Evolutionary conservation across 176 grass and related monocot species (phyloP).

Genomic region (Dendrocalamus sinicus): DNA sequence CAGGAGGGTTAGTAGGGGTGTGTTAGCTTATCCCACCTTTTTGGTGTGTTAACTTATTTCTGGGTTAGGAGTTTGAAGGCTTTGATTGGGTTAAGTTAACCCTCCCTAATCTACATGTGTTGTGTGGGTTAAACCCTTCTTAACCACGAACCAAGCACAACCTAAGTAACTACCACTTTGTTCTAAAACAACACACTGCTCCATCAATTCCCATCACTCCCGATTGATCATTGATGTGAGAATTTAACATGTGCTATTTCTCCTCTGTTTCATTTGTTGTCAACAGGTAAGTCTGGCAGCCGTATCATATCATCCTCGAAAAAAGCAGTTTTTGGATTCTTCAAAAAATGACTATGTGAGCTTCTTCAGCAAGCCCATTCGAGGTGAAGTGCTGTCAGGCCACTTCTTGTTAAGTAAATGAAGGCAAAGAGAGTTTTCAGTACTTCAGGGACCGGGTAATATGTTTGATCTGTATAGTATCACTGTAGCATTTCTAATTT

Average conservation of each 20-base stretch:
- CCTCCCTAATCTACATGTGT: neutral
- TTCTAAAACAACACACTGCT: too few species aligned
- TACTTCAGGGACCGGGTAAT: neutral
- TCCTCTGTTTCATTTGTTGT: constrained; percentile 24
- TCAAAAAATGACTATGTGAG: neutral
- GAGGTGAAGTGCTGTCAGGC: neutral
- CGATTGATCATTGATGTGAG: neutral
- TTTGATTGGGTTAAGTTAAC: neutral
- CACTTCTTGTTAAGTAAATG: neutral
- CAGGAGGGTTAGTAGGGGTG: too few species aligned
- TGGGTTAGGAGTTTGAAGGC: neutral
- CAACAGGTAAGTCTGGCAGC: constrained; percentile 21
- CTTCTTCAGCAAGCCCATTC: neutral
- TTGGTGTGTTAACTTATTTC: neutral
- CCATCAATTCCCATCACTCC: neutral
- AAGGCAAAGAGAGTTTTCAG: neutral
- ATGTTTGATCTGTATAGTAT: constrained; percentile 30
- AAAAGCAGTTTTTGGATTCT: constrained; percentile 34
- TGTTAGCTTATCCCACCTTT: neutral
- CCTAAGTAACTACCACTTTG: too few species aligned
- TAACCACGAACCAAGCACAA: too few species aligned
- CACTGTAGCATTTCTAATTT: neutral
- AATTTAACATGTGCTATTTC: neutral
- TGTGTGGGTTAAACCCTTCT: neutral
- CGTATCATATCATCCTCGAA: constrained; percentile 3